Base-by-base conservation (phyloP, 1,284 basidiomycete species). In the Ustanciosporium gigantosporum region DNA sequence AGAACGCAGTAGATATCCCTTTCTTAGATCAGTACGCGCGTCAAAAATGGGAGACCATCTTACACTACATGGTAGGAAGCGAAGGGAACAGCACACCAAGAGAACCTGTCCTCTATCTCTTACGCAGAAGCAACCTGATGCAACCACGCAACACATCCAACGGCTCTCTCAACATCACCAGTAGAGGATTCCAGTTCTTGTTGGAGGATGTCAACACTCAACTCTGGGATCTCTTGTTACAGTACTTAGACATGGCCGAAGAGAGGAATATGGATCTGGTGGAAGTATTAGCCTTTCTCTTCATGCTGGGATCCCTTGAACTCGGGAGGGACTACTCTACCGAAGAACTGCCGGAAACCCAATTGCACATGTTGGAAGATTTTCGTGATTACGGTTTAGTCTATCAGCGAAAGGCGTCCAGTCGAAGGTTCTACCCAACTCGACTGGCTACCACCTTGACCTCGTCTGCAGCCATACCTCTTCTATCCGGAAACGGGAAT, bases 1-100 rank as follows among this genome's bases (percentile, higher is more conserved):
- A 64, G 42, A 66, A 61, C 15, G 76, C 82, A 16, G 82, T 83
- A 50, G 82, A 81, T 27, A 79, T 87, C 1, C 87, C 88, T 29
- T 83, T 83, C 16, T 81, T 96, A 22, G 90, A 96, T 76, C 82
- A 84, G 17, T 92, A 91, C 73, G 92, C 94, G 2, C 82, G 93
- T 29, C 87, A 90, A 62, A 85, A 90, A 49, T 99, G 95, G 93
- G 95, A 99, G 84, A 90, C 90, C 0, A 95, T 98, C 68, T 82
- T 97, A 41, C 93, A 97, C 79, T 98, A 90, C 78, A 96, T 99
- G 93, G 95, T 99, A 2, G 93, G 92, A 2, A 93, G 91, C 22
- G 88, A 88, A 7, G 88, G 81, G 1, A 78, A 78, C 60, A 80
- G 85, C n/a, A 84, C 83, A 65, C 89, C 90, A 38, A 86, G 91